These are phyloP conservation scores for Cladosporium austrohemisphaericum DNA, from an alignment of 2,329 filamentous ascomycete species.

Conservation along the genomic window DNA sequence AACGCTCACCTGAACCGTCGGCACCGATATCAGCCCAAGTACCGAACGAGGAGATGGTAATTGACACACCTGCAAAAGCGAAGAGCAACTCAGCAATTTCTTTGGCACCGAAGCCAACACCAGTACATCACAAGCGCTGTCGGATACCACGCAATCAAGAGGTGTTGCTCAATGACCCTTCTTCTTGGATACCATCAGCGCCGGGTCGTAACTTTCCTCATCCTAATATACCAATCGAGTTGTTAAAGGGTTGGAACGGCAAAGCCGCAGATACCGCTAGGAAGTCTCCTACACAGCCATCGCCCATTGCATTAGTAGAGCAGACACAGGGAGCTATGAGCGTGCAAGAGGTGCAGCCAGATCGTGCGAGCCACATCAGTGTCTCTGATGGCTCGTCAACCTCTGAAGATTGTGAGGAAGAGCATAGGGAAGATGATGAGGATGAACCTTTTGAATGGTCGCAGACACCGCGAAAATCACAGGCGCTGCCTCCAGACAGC, in stretches of 20 bases:
- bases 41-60: not conserved
- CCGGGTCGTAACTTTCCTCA: conserved; percentile 34
- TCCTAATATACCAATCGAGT: conserved; percentile 38
- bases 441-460: conserved; percentile 13
- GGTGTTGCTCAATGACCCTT: conserved; percentile 44
- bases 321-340: not conserved
- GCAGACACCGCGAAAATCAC: not conserved
- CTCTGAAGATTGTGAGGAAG: too few relatives aligned
- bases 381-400: not conserved
- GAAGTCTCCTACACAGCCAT: conserved; percentile 15
- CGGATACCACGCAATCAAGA: conserved; percentile 46
- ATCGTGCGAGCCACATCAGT: not conserved
- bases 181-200: conserved; percentile 39
- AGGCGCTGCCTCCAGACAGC: conserved; percentile 11
- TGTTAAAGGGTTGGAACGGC: conserved; percentile 29
- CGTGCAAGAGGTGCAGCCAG: not conserved
- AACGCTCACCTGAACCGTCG: not conserved
- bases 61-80: conserved; percentile 1
- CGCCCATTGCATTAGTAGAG: not conserved
- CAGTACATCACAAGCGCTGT: conserved; percentile 15
- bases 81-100: conserved; percentile 1
- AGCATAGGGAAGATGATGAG: too few relatives aligned
- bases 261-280: not conserved
- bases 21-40: not conserved
- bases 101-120: conserved; percentile 6